Evolutionary conservation across 495 filamentous ascomycete species (phyloP).

Genomic region (Tuber borchii): DNA sequence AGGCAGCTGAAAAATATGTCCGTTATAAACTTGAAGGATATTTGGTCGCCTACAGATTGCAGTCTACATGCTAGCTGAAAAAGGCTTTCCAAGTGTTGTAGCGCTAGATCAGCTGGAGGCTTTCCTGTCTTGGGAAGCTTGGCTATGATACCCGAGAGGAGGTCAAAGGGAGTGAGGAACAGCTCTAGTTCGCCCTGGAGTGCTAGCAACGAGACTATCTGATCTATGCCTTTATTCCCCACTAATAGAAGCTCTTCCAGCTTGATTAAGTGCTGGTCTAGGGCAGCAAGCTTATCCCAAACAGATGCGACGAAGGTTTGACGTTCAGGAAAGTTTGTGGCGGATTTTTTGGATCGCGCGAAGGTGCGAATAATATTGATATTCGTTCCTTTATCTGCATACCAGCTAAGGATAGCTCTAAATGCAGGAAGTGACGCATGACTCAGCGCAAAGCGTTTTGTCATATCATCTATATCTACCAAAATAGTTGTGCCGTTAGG

Average conservation of each 20-base stretch:
- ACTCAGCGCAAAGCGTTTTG: conserved; percentile 39
- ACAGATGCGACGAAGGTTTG: conserved; percentile 33
- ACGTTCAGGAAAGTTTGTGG: conserved; percentile 23
- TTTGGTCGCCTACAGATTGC: conserved; percentile 61
- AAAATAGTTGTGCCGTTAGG: conserved; percentile 40
- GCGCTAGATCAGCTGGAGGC: conserved; percentile 41
- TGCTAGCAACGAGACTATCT: conserved; percentile 49
- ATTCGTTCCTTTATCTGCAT: conserved; percentile 43
- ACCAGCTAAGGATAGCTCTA: conserved; percentile 36
- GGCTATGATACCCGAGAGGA: conserved; percentile 49
- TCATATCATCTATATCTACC: conserved; percentile 13
- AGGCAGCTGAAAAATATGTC: conserved; percentile 76
- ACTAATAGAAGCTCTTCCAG: conserved; percentile 46
- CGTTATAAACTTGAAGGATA: conserved; percentile 55
- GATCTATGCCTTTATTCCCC: conserved; percentile 40
- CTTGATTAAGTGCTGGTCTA: conserved; percentile 48
- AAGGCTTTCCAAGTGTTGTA: conserved; percentile 62
- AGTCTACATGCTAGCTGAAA: conserved; percentile 60
- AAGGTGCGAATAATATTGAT: conserved; percentile 46
- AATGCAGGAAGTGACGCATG: conserved; percentile 42
- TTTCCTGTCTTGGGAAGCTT: conserved; percentile 23
- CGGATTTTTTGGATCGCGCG: background rate
- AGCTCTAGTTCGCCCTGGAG: conserved; percentile 57
- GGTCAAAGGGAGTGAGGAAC: conserved; percentile 50
- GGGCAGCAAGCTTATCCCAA: conserved; percentile 45